Base-by-base conservation (phyloP, 2,329 filamentous ascomycete genomes). In the Cryphonectria parasitica region DNA sequence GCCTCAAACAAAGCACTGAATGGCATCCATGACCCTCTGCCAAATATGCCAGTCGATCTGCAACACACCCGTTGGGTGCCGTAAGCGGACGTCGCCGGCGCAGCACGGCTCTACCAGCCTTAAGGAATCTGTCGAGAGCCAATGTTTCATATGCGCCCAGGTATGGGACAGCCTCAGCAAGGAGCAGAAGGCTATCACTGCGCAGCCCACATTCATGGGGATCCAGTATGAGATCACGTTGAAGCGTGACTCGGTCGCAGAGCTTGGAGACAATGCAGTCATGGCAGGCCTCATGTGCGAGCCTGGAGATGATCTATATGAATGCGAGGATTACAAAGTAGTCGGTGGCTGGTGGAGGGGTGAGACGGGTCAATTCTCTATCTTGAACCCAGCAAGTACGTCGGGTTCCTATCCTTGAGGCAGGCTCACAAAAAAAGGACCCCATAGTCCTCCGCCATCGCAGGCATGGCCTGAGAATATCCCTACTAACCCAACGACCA, bases 81-180 rank as follows among this genome's bases (percentile, higher is more conserved):
- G 34, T 34, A 34, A 2, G 34, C 34, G 34, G 34, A 2, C 11
- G 11, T 2, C n/a, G 56, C 19, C 19, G 25, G 8, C 7, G 15
- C 41, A 41, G 3, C 69, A 71, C 1, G 34, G 64, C 17, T n/a
- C 41, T 17, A 22, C 22, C 1, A 69, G 39, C 7, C 28, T 71
- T 1, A 0, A 22, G 10, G n/a, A 43, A 7, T 49, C 70, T 10
- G 70, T 69, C 10, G 39, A 45, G 5, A 28, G 10, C 31, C 49
- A 28, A 1, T 71, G 70, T n/a, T 67, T 36, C 17, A 36, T 67
- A 3, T 71, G 70, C 22, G 54, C 3, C 2, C 67, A 10, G 0
- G 64, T 71, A 1, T 71, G 70, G 70, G 22, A 67, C 0, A 65
- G 60, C 34, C 36, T 71, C 1, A 71, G 25, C 22, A n/a, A 61